Percentiles rank a stretch among this genome's conserved stretches.
These are phyloP conservation scores for Suzukiozyma palmioleophila DNA, from an alignment of 1,139 yeast genomes.

Conservation along the genomic window DNA sequence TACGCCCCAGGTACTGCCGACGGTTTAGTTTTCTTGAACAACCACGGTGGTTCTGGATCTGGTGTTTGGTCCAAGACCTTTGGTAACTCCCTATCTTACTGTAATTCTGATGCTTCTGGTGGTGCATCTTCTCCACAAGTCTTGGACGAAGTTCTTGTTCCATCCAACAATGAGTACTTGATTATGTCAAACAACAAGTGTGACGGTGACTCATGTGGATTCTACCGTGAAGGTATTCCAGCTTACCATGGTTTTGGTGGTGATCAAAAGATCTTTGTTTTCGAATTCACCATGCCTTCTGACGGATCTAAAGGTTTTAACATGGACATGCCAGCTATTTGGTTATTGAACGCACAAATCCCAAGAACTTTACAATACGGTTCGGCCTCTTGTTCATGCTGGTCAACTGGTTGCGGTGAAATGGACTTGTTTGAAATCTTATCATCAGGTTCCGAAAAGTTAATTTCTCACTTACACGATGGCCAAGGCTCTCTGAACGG, in stretches of 20 bases:
- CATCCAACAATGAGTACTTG: constrained; percentile 55
- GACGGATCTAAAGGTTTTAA: constrained; percentile 27
- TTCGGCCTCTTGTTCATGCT: constrained; percentile 62
- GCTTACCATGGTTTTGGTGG: constrained; percentile 75
- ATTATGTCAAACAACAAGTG: constrained; percentile 60
- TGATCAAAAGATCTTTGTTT: constrained; percentile 59
- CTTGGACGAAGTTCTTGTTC: constrained; percentile 46
- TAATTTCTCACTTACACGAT: constrained; percentile 81
- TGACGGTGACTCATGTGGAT: constrained; percentile 56
- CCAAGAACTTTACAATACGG: constrained; percentile 78
- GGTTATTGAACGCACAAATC: constrained; percentile 72
- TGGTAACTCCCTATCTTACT: constrained; percentile 89
- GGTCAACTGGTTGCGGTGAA: constrained; percentile 80
- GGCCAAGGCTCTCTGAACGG: constrained; percentile 69
- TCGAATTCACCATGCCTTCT: constrained; percentile 65
- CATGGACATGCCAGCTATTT: constrained; percentile 72
- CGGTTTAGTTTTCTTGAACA: constrained; percentile 80
- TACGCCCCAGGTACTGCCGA: constrained; percentile 55
- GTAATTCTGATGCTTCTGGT: constrained; percentile 68
- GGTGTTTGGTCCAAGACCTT: constrained; percentile 80
- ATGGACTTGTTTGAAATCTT: constrained; percentile 78
- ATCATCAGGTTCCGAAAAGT: constrained; percentile 62
- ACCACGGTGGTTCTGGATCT: constrained; percentile 78
- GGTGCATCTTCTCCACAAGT: constrained; percentile 60
- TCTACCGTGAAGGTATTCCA: constrained; percentile 65